Percentiles rank a stretch among this genome's conserved stretches.
Evolutionary conservation across 208 protist genomes (phyloP).

Genomic region (Baffinella frigidus): DNA sequence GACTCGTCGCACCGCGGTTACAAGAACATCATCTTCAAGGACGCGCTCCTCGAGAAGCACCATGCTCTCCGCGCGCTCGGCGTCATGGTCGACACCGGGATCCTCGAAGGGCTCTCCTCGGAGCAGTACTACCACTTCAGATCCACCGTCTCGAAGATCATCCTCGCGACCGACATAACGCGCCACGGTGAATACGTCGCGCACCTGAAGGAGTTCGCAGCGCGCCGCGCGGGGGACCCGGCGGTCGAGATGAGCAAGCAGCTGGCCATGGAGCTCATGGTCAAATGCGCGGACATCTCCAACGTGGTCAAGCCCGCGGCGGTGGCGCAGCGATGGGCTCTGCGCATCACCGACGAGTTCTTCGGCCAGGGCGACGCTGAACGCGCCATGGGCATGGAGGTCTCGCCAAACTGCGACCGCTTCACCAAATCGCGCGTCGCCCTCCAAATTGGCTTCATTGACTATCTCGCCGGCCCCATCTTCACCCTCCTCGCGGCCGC

Average conservation of each 20-base stretch:
- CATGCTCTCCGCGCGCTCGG: background rate
- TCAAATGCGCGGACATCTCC: slow-evolving; percentile 35
- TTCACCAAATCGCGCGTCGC: background rate
- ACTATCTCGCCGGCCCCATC: background rate
- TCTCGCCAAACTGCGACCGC: background rate
- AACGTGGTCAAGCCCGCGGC: background rate
- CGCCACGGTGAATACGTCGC: background rate
- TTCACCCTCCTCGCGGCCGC: no score
- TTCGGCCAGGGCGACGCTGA: slow-evolving; percentile 2
- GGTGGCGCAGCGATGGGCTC: background rate
- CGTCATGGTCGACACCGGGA: background rate
- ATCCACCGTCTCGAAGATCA: background rate
- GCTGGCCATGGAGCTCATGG: background rate
- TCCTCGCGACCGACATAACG: slow-evolving; percentile 35
- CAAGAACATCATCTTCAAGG: no score
- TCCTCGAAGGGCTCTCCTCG: background rate
- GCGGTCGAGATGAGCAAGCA: no score
- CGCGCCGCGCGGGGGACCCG: no score
- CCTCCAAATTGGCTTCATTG: slow-evolving; percentile 17
- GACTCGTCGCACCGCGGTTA: background rate
- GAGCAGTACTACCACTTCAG: background rate
- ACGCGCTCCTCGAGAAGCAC: background rate
- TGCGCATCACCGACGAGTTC: background rate
- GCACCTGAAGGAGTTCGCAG: background rate
- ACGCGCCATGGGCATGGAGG: background rate